Evolutionary conservation across 352 stramenopile genomes (phyloP).

Genomic region (Plasmopara muralis): DNA sequence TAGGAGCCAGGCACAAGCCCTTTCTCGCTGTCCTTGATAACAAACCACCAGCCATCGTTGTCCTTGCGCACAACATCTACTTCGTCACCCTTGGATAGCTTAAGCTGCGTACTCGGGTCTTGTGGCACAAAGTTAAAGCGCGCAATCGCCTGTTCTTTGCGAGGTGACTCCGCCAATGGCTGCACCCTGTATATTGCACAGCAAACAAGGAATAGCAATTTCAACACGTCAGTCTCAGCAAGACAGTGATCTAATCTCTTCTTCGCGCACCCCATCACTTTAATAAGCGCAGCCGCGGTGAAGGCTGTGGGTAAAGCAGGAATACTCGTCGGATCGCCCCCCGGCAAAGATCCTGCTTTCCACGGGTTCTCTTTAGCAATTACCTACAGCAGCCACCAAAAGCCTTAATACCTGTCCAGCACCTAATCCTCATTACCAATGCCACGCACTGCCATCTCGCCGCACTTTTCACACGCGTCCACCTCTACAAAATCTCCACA

Average conservation of each 20-base stretch:
- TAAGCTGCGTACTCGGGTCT: conserved; percentile 62
- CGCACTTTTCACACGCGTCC: conserved; percentile 52
- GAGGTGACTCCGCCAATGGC: conserved; percentile 25
- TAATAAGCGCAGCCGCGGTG: conserved; percentile 38
- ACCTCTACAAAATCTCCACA: conserved; percentile 56
- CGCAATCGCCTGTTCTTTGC: conserved; percentile 62
- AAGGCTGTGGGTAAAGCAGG: conserved; percentile 65
- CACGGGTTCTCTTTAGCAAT: conserved; percentile 39
- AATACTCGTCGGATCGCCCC: conserved; percentile 32
- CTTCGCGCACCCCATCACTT: conserved; percentile 40
- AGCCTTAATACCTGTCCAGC: too few relatives aligned
- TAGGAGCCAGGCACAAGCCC: conserved; percentile 76
- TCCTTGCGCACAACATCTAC: conserved; percentile 79
- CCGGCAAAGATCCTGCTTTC: conserved; percentile 37
- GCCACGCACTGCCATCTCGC: conserved; percentile 45
- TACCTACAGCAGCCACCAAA: conserved; percentile 17
- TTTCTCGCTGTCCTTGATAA: conserved; percentile 68
- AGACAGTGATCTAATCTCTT: not conserved
- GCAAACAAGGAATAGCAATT: not conserved
- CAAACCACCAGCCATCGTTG: conserved; percentile 79
- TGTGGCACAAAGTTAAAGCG: conserved; percentile 76
- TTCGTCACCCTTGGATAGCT: conserved; percentile 57
- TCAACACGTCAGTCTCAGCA: not conserved
- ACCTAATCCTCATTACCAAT: not conserved
- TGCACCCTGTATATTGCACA: conserved; percentile 16